Evolutionary conservation across 2,329 filamentous ascomycete genomes (phyloP), one percentile per base, ranked within the genome.

Genomic region (Fusarium concolor): DNA sequence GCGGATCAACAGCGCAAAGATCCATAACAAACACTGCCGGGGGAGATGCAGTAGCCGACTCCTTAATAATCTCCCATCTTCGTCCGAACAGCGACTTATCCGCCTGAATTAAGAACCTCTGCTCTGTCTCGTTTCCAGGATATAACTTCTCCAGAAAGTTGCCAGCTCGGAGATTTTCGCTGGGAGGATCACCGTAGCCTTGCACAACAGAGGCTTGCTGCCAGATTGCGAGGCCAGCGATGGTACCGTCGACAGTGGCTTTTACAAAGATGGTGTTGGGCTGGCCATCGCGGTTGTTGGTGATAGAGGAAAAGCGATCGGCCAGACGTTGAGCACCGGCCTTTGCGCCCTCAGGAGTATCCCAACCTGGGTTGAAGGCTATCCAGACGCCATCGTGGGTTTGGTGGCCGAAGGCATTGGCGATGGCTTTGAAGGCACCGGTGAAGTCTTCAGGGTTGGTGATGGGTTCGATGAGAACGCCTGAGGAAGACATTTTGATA

Each of bases 151-250:
- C 73, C 2, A 83, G 66, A 33, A 80, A 72, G 31, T 77, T 54
- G 0, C 54, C 69, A 9, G 58, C 50, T 52, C 65, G 69, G 5
- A 83, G 68, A 20, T 81, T n/a, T 17, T 17, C 20, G 76, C 56
- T 28, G 2, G 77, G 80, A 24, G 59, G 64, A 26, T 84, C 81
- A 14, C 86, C 86, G 47, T 80, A 72, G 14, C 85, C 86, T 3
- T 80, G 76, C 0, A 87, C 80, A 9, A 78, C 74, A 0, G 86
- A 87, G 0, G 78, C 74, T 65, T 89, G 86, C 10, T 78, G 70
- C 87, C 87, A 89, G 56, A 87, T 83, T 4, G 86, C 85, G 28
- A 85, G 61, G 17, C 86, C 87, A 11, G 78, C 86, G n/a, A 87
- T 77, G 10, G 67, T 52, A 39, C 75, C 73, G 2, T 79, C 68